Base-by-base conservation (phyloP, 140 eudicot genomes). In the Artemisia princeps region DNA sequence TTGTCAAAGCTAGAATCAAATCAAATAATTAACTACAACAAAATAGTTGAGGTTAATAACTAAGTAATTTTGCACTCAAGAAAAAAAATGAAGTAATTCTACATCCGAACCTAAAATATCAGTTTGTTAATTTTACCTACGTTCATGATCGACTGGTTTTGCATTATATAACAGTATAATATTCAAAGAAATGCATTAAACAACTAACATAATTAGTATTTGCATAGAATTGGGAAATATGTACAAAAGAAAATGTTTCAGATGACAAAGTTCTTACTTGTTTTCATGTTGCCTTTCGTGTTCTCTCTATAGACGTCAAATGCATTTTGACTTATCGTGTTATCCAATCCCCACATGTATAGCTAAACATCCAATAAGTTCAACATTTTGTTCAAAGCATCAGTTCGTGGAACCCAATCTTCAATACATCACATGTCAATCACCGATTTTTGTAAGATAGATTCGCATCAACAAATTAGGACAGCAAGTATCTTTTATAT, bases 201-300 rank as follows among this genome's bases (percentile, higher is more conserved):
- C 62, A 20, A 23, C 26, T 3, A 56, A 17, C 14, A 9, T 3
- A 8, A 6, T 19, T 15, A 1, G 23, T 19, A 33, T 33, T 6
- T 33, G 23, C 65, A 60, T 60, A 28, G 16, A 10, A 37, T 37
- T 0, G 44, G 44, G 3, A 52, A 16, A 22, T 0, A 67, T 13
- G 16, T 11, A 46, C 13, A 0, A 6, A 54, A 64, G 4, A 16
- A 30, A 42, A 55, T 16, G 60, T 46, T 23, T n/a, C 3, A 16
- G 48, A 59, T 72, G 24, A 10, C 13, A 30, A 73, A 72, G 57
- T 45, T 45, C 77, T 73, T 73, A 73, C 77, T 65, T 73, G 72
- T 17, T 45, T 40, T 55, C 62, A 67, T 14, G 62, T 40, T 33
- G 50, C 50, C 49, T 60, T 60, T 28, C 23, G 26, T 33, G 65